These are phyloP conservation scores for Musa itinerans DNA, from an alignment of 176 grass and related monocot genomes.

Conservation along the genomic window DNA sequence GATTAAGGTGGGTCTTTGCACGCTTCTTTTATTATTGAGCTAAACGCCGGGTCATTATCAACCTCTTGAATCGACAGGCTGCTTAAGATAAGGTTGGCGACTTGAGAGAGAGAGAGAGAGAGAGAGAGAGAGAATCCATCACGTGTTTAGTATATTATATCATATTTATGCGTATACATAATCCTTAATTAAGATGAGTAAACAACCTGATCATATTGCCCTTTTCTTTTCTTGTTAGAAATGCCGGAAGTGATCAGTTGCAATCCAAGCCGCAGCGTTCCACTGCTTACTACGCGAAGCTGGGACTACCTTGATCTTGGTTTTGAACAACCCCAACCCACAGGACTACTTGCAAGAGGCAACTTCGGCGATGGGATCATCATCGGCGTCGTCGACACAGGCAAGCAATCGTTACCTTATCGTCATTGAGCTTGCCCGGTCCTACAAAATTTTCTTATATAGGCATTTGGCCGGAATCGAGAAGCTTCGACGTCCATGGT, in stretches of 20 bases:
- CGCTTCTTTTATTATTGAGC: too few relatives aligned
- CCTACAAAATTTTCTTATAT: not conserved
- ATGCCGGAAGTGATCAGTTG: slow-evolving; percentile 10
- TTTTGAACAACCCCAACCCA: not conserved
- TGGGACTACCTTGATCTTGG: slow-evolving; percentile 27
- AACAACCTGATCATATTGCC: not conserved
- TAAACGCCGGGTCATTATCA: too few relatives aligned
- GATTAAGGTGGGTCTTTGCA: too few relatives aligned
- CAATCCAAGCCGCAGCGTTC: not conserved
- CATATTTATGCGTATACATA: too few relatives aligned
- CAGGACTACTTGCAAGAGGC: slow-evolving; percentile 10
- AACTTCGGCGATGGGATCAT: slow-evolving; percentile 50
- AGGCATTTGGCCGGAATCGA: slow-evolving; percentile 83
- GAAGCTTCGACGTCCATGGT: slow-evolving; percentile 53
- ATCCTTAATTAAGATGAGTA: too few relatives aligned
- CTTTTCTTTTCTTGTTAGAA: not conserved
- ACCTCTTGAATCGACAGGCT: too few relatives aligned
- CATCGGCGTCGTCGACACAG: slow-evolving; percentile 63
- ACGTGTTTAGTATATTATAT: too few relatives aligned
- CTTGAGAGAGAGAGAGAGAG: too few relatives aligned
- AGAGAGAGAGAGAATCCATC: too few relatives aligned
- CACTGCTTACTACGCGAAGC: slow-evolving; percentile 26
- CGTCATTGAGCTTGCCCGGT: slow-evolving; percentile 23
- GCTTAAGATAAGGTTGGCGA: too few relatives aligned
- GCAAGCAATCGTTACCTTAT: slow-evolving; percentile 5